Evolutionary conservation across 306 rosid genomes (phyloP).

Genomic region (Carpinus fangiana): DNA sequence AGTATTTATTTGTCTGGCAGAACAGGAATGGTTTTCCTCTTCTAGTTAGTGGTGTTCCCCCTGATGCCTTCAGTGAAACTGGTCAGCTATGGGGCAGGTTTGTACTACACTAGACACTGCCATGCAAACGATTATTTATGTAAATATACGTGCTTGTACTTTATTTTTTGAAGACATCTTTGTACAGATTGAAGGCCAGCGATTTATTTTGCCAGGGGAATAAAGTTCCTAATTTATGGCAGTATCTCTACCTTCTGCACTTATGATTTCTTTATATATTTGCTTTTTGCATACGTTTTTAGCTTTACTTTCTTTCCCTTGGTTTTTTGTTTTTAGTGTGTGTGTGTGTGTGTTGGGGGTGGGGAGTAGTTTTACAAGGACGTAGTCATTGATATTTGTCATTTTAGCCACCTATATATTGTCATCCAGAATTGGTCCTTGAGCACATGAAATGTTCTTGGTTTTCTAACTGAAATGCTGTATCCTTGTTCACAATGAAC

Average conservation of each 20-base stretch:
- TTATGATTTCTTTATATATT: not conserved
- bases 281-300: not conserved
- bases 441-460: not conserved
- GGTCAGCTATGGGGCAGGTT: constrained; percentile 99
- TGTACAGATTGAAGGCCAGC: not conserved
- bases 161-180: not conserved
- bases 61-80: constrained; percentile 95
- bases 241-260: not conserved
- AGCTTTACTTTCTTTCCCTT: not conserved
- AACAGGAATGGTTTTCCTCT: constrained; percentile 81
- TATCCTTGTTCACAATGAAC: not conserved
- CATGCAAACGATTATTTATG: not conserved
- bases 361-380: no score
- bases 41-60: constrained; percentile 93
- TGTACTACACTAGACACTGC: constrained; percentile 5
- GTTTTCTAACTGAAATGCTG: not conserved
- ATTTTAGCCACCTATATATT: not conserved
- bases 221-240: not conserved
- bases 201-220: not conserved
- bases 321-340: not conserved
- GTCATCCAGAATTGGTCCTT: not conserved
- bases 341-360: not conserved
- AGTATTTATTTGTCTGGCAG: constrained; percentile 49
- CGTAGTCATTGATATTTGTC: not conserved
- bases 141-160: not conserved